Percentiles rank a stretch among this genome's conserved stretches.
phyloP scores from a whole-genome alignment of 805 yeast genomes.

The Phaffomyces antillensis region DNA sequence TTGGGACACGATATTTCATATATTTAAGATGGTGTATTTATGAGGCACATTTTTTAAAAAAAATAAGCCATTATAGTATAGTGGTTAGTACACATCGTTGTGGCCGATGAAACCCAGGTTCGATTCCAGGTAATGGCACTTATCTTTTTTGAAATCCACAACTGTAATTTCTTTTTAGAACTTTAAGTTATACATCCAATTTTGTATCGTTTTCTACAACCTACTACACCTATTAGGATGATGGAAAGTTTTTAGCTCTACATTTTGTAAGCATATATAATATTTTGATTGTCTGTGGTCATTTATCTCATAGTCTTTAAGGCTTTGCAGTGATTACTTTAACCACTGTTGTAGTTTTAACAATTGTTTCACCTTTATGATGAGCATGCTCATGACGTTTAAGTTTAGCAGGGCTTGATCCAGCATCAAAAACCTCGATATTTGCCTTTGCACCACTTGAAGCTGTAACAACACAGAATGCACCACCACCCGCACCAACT shows the following conservation, averaged over 20 bases:
- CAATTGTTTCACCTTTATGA: neutral
- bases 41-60: neutral
- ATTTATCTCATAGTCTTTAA: neutral
- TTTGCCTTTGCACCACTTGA: constrained; percentile 52
- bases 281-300: too few relatives aligned
- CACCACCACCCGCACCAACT: constrained; percentile 57
- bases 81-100: constrained; percentile 71
- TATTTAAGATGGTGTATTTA: too few relatives aligned
- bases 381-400: constrained; percentile 13
- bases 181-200: too few relatives aligned
- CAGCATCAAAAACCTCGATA: constrained; percentile 57
- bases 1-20: too few relatives aligned
- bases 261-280: too few relatives aligned
- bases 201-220: neutral
- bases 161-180: too few relatives aligned
- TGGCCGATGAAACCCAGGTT: constrained; percentile 71
- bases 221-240: too few relatives aligned
- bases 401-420: neutral
- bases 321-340: constrained; percentile 4
- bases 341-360: constrained; percentile 8
- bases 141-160: constrained; percentile 9
- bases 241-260: too few relatives aligned
- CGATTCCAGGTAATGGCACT: constrained; percentile 67
- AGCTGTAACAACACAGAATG: constrained; percentile 83
- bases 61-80: constrained; percentile 39